Base-by-base conservation (phyloP, 441 rosid species). In the Populus tomentosa region DNA sequence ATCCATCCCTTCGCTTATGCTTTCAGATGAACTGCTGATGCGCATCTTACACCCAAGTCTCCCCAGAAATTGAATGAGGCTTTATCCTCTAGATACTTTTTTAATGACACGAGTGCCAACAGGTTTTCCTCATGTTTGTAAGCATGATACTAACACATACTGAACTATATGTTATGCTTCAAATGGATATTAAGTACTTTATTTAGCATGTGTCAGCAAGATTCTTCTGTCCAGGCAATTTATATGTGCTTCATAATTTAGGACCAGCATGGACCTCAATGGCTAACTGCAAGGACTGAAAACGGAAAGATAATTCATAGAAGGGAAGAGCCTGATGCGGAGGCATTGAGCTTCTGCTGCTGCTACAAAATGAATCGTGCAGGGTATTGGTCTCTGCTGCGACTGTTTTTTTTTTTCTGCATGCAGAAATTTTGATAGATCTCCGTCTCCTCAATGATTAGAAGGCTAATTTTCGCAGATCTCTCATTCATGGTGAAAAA, bases 401-500 rank as follows among this genome's bases (percentile, higher is more conserved):
- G 36, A 83, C 82, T 4, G 33, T 4, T 32, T 74, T 33, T n/a
- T 40, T 20, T 56, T 5, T 53, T 53, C 18, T 2, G 67, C 75
- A 75, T 78, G 81, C 83, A 77, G 75, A 69, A 77, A 71, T 80
- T 85, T 76, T 80, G 79, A 77, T 36, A 78, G 18, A 26, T 26
- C 72, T 3, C 13, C 61, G 1, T 53, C 61, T 53, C 61, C 21
- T 53, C 21, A 0, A 18, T 53, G 61, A 18, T 53, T 46, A 75
- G n/a, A 32, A 66, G 16, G 71, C 71, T 30, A 46, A 71, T 71
- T 50, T 65, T 75, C 67, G 75, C 71, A 36, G 71, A 77, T 32
- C 61, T 53, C 61, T 53, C 61, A 53, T 53, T 53, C 61, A 18
- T 53, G 61, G 61, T 53, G 61, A 53, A 53, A 53, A 53, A 53